These are phyloP conservation scores for Capsella rubella DNA, from an alignment of 441 rosid species.

Conservation along the genomic window DNA sequence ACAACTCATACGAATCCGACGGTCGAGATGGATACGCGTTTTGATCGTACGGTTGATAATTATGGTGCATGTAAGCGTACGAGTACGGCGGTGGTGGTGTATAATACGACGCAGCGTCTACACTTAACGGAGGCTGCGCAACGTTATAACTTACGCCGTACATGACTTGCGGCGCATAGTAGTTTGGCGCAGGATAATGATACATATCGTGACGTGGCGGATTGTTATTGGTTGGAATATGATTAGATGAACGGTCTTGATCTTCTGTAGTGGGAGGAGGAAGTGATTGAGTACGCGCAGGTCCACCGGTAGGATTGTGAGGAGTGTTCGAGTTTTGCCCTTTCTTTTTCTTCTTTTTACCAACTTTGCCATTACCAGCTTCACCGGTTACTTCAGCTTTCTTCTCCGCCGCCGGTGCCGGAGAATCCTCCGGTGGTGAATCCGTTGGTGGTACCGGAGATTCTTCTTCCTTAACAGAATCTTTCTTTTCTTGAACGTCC, in stretches of 20 bases:
- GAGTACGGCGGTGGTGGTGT: constrained; percentile 51
- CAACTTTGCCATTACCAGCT: constrained; percentile 39
- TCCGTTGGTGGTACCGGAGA: background rate
- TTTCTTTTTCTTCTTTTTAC: constrained; percentile 71
- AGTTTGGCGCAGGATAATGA: constrained; percentile 41
- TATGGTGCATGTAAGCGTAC: constrained; percentile 52
- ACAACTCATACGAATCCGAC: constrained; percentile 71
- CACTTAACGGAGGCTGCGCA: constrained; percentile 40
- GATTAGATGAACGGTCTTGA: constrained; percentile 34
- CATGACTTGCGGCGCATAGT: constrained; percentile 51
- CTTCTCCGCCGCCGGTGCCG: constrained; percentile 21
- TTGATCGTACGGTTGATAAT: constrained; percentile 43
- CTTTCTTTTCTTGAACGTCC: background rate
- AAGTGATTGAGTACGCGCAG: constrained; percentile 18
- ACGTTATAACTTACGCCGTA: constrained; percentile 58
- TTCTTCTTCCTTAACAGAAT: background rate
- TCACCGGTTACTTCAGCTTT: constrained; percentile 32
- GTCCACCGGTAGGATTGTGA: constrained; percentile 21
- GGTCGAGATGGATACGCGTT: constrained; percentile 49
- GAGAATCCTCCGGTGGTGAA: background rate
- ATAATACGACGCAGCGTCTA: constrained; percentile 54
- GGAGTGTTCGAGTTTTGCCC: constrained; percentile 46
- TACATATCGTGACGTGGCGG: constrained; percentile 50
- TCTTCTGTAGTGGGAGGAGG: constrained; percentile 1
- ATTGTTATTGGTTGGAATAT: constrained; percentile 36